Evolutionary conservation across 2,329 filamentous ascomycete genomes (phyloP).

Genomic region (Claviceps digitariae): DNA sequence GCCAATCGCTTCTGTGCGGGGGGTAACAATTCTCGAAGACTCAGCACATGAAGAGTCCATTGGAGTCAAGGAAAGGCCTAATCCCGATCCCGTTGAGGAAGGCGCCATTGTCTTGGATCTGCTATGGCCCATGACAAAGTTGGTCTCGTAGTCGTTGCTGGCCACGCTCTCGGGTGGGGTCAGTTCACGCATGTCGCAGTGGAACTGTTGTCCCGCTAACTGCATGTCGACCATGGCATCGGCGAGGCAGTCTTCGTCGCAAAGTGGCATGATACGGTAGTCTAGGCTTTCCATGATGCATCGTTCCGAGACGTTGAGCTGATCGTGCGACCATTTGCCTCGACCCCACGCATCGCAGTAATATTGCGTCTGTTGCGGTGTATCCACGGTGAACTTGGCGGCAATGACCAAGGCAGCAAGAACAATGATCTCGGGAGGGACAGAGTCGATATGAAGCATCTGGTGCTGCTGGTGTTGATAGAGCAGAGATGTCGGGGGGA

Average conservation of each 20-base stretch:
- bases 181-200: constrained; percentile 14
- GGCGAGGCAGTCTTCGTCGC: constrained; percentile 39
- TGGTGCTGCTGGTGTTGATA: constrained; percentile 29
- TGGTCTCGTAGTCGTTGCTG: constrained; percentile 13
- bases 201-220: constrained; percentile 31
- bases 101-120: constrained; percentile 23
- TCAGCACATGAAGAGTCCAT: constrained; percentile 6
- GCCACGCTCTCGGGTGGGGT: constrained; percentile 17
- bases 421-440: constrained; percentile 49
- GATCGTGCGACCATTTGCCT: constrained; percentile 42
- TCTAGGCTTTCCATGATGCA: constrained; percentile 50
- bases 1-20: constrained; percentile 6
- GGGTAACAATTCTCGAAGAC: constrained; percentile 8
- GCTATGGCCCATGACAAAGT: constrained; percentile 18
- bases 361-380: constrained; percentile 36
- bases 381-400: constrained; percentile 52
- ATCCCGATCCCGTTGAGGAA: constrained; percentile 8
- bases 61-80: constrained; percentile 15
- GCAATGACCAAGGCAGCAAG: constrained; percentile 50
- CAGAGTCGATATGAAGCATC: constrained; percentile 47
- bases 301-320: constrained; percentile 51
- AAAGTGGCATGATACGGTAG: constrained; percentile 50
- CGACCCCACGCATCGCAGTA: constrained; percentile 42
- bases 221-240: constrained; percentile 52
- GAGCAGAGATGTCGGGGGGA: constrained; percentile 26